Percentiles rank a stretch among this genome's conserved stretches.
These are phyloP conservation scores for Geotrichum fermentans DNA, from an alignment of 1,139 yeast species.

Conservation along the genomic window DNA sequence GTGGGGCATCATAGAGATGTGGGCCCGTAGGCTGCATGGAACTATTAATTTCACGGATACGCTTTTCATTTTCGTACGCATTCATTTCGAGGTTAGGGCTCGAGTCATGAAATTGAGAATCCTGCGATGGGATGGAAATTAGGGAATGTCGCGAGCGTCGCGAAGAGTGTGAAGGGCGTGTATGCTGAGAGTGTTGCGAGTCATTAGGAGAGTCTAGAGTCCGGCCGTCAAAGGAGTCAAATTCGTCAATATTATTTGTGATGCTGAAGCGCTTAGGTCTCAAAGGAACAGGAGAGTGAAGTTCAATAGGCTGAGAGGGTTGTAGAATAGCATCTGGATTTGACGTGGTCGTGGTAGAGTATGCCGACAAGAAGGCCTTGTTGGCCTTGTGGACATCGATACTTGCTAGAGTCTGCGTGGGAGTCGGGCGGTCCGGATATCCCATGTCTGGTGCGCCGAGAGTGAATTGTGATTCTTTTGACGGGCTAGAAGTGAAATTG, in stretches of 20 bases:
- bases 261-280: not conserved
- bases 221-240: too few species aligned
- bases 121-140: not conserved
- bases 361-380: not conserved
- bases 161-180: too few species aligned
- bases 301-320: too few species aligned
- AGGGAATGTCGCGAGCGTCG: not conserved
- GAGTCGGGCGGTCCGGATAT: not conserved
- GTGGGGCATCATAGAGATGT: not conserved
- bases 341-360: not conserved
- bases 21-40: not conserved
- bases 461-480: not conserved
- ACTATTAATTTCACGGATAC: too few species aligned
- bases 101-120: not conserved
- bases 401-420: not conserved
- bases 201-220: too few species aligned
- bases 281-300: too few species aligned
- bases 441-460: not conserved
- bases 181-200: too few species aligned
- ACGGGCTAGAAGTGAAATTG: not conserved
- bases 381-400: slow-evolving; percentile 5
- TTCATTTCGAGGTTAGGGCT: not conserved
- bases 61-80: too few species aligned
- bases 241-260: too few species aligned
- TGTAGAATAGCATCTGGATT: too few species aligned